Percentiles rank a stretch among this genome's conserved stretches.
phyloP scores from a whole-genome alignment of 2,329 filamentous ascomycete genomes.

The Nemania bipapillata region DNA sequence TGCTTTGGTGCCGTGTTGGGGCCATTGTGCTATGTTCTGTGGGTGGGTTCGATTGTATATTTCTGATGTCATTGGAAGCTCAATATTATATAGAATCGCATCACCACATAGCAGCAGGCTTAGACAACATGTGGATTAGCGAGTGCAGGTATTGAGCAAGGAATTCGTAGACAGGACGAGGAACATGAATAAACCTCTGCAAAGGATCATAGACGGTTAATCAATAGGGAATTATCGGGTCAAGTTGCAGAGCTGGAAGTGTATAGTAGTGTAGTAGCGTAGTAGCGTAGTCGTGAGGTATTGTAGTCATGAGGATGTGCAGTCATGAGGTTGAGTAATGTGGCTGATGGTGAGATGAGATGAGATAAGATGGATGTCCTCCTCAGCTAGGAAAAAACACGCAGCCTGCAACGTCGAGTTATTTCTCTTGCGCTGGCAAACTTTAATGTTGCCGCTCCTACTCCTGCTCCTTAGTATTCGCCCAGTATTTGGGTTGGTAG shows the following conservation, averaged over 20 bases:
- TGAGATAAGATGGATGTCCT: slow-evolving; percentile 1
- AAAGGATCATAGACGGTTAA: not conserved
- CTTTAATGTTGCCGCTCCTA: slow-evolving; percentile 20
- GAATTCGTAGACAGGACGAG: not conserved
- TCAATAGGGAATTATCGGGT: not conserved
- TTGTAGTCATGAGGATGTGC: too few relatives aligned
- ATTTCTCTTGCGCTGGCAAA: slow-evolving; percentile 9
- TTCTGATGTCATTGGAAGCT: not conserved
- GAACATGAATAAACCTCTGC: not conserved
- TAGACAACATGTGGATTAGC: not conserved
- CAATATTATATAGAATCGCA: not conserved
- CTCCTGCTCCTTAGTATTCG: not conserved
- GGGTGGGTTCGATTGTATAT: not conserved
- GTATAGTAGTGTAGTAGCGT: not conserved
- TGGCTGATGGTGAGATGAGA: not conserved
- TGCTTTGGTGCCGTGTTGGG: not conserved
- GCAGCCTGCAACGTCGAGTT: not conserved
- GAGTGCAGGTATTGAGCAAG: not conserved
- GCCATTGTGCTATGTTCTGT: not conserved
- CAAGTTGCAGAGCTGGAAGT: not conserved
- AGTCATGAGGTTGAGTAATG: not conserved
- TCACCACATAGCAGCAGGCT: not conserved
- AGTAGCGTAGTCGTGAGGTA: too few relatives aligned
- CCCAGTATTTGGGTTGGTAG: not conserved
- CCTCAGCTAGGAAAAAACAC: not conserved